Evolutionary conservation across 768 basidiomycete genomes (phyloP).

Genomic region (Amanita exitialis): DNA sequence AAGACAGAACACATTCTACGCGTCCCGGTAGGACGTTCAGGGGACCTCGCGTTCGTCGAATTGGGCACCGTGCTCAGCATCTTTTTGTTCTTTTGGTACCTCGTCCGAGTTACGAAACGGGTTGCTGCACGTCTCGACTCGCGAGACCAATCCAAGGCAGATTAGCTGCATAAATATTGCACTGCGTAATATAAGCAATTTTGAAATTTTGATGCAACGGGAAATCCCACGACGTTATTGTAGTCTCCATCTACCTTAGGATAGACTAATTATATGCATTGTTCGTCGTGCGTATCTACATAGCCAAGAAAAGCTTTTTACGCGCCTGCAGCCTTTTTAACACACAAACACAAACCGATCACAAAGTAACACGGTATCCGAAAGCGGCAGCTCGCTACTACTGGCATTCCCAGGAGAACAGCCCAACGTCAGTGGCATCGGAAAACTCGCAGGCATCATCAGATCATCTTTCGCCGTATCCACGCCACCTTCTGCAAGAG

Average conservation of each 20-base stretch:
- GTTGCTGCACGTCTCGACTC: constrained; percentile 8
- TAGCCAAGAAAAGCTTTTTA: too few relatives aligned
- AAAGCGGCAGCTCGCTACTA: not conserved
- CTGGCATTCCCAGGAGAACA: not conserved
- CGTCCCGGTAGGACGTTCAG: constrained; percentile 26
- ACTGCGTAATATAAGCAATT: too few relatives aligned
- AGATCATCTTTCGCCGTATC: not conserved
- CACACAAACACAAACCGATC: too few relatives aligned
- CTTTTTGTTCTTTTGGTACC: constrained; percentile 26
- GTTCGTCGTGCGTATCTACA: too few relatives aligned
- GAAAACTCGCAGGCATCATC: constrained; percentile 3
- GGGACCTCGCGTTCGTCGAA: constrained; percentile 31
- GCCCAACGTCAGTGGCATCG: not conserved
- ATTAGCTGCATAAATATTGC: too few relatives aligned
- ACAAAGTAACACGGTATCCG: too few relatives aligned
- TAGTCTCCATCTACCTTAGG: too few relatives aligned
- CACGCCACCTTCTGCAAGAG: not conserved
- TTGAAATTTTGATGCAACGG: too few relatives aligned
- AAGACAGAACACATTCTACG: constrained; percentile 14
- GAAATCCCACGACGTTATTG: too few relatives aligned
- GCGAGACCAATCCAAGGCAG: not conserved
- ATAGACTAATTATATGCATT: too few relatives aligned
- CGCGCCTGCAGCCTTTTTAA: too few relatives aligned
- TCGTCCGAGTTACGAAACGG: constrained; percentile 19
- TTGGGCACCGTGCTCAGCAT: constrained; percentile 28